Evolutionary conservation across 2,329 filamentous ascomycete species (phyloP), one percentile per base, ranked within the genome.

Genomic region (Diplocarpon mali): DNA sequence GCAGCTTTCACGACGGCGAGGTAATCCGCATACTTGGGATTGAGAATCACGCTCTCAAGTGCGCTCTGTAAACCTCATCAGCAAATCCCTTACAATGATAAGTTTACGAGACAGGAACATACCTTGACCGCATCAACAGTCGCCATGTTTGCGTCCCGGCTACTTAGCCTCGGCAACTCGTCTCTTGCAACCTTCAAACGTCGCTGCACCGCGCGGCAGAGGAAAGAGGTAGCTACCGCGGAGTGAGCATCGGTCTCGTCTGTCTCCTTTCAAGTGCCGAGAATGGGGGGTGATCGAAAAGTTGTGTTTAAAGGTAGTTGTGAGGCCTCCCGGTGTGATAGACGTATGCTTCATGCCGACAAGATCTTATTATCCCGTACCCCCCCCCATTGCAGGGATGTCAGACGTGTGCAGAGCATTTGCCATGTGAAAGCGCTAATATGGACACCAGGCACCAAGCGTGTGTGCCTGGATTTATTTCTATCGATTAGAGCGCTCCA

Each of bases 1-100:
- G 92, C 84, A 59, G 80, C 87, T 75, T 98, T 98, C 64, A 95
- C 64, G 55, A 98, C 73, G 46, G 85, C 78, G 50, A 98, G 76
- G 45, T 88, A 64, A 58, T 92, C 86, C 59, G 92, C 86, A 67
- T 95, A 85, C 54, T 78, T 74, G 5, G 89, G 88, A 63, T 96
- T 80, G 50, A 92, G 76, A 54, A 89, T 71, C 45, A 95, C 72
- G 55, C 75, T 74, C 68, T 94, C 87, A 56, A 89, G 68, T n/a
- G 55, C 55, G 53, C 49, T 59, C 61, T 63, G 48, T 50, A 29
- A 14, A 2, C 13, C 9, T 29, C 10, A 17, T 24, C 16, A 24
- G 20, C 20, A 24, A 3, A 24, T 24, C 20, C 7, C 20, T 24
- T 24, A 7, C 3, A n/a, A 14, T 24, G 12, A 8, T 9, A 15